A percentile compares a stretch with the other conserved stretches of the same genome.
Evolutionary conservation across 208 protist species (phyloP).

Genomic region (Crithidia bombi): DNA sequence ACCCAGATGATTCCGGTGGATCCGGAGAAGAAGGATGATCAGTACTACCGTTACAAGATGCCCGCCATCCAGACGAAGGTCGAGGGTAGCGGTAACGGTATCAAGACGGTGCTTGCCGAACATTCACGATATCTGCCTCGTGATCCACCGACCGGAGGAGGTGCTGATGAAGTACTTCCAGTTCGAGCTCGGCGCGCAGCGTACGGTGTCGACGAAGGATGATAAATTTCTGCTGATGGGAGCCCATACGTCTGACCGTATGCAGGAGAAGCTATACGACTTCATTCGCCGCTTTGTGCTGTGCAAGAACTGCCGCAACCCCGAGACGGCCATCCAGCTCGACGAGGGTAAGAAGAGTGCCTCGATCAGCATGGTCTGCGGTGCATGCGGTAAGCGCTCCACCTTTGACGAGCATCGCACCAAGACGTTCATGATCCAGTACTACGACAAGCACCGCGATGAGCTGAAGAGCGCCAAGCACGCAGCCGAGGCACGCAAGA

Average conservation of each 20-base stretch:
- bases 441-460: conserved; percentile 80
- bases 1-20: conserved; percentile 86
- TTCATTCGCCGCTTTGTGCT: conserved; percentile 89
- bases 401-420: conserved; percentile 49
- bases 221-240: conserved; percentile 92
- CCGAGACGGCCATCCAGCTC: conserved; percentile 76
- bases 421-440: conserved; percentile 58
- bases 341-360: conserved; percentile 56
- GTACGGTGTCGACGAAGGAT: conserved; percentile 78
- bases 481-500: conserved; percentile 47
- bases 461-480: conserved; percentile 51
- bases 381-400: conserved; percentile 70
- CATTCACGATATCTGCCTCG: conserved; percentile 90
- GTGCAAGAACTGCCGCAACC: conserved; percentile 89
- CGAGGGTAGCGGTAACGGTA: conserved; percentile 94
- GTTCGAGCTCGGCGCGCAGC: conserved; percentile 85
- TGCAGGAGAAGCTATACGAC: conserved; percentile 87
- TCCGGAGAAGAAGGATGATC: conserved; percentile 87
- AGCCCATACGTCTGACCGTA: conserved; percentile 67
- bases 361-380: conserved; percentile 65
- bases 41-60: conserved; percentile 96
- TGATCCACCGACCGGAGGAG: conserved; percentile 89
- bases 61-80: conserved; percentile 89
- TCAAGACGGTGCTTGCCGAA: conserved; percentile 95
- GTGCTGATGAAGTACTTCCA: conserved; percentile 92